Percentiles rank a stretch among this genome's conserved stretches.
These are phyloP conservation scores for Auriculariales sp. DNA, from an alignment of 768 basidiomycete genomes.

Conservation along the genomic window DNA sequence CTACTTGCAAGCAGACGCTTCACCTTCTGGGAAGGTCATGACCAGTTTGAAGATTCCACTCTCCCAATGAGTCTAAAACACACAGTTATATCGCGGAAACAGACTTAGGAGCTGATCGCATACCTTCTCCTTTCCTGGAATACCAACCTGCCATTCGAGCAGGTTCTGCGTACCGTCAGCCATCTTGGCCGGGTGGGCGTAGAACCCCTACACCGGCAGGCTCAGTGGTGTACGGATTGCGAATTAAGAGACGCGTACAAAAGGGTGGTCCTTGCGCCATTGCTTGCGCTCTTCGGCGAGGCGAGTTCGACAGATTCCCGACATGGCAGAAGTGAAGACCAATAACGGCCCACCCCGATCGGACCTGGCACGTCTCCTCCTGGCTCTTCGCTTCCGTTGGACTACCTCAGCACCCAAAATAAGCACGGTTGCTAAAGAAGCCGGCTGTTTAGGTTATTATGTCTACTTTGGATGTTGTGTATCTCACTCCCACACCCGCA, in stretches of 20 bases:
- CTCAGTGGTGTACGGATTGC: neutral
- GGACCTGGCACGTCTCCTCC: too few species aligned
- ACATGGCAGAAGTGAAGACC: conserved; percentile 30
- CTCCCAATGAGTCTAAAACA: conserved; percentile 82
- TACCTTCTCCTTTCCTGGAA: conserved; percentile 83
- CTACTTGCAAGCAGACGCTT: conserved; percentile 6
- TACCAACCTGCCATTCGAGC: conserved; percentile 97
- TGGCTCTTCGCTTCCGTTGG: too few species aligned
- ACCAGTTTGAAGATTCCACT: conserved; percentile 85
- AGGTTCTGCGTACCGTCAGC: conserved; percentile 90
- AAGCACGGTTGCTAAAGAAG: too few species aligned
- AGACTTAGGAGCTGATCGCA: conserved; percentile 20
- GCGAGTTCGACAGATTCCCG: conserved; percentile 85
- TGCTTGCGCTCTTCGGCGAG: conserved; percentile 95
- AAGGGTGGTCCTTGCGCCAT: conserved; percentile 98
- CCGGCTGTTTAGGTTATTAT: too few species aligned
- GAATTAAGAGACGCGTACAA: too few species aligned
- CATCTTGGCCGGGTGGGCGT: conserved; percentile 82
- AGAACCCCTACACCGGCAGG: conserved; percentile 66
- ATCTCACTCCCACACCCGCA: too few species aligned
- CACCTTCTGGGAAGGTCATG: conserved; percentile 96
- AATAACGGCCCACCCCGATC: too few species aligned
- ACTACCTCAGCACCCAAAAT: too few species aligned
- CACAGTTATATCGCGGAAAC: conserved; percentile 7
- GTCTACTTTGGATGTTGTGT: too few species aligned